These are phyloP conservation scores for Aspergillus sp. DNA, from an alignment of 2,329 filamentous ascomycete species.

Conservation along the genomic window DNA sequence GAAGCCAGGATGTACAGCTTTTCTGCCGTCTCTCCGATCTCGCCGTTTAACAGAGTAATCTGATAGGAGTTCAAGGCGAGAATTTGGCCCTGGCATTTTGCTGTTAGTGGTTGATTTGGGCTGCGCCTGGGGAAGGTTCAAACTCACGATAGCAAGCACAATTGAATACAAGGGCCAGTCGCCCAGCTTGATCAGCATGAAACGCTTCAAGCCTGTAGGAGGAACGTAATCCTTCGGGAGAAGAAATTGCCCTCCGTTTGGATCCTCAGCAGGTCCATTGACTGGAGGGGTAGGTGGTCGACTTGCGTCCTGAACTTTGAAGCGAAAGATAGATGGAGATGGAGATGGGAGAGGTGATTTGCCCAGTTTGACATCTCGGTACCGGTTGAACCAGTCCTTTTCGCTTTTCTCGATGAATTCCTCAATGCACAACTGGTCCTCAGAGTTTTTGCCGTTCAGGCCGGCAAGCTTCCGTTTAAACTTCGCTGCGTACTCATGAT, in stretches of 20 bases:
- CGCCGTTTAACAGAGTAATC: constrained; percentile 66
- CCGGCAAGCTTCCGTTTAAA: constrained; percentile 60
- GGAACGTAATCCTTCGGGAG: constrained; percentile 57
- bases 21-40: constrained; percentile 58
- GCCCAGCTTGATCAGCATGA: constrained; percentile 57
- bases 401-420: constrained; percentile 64
- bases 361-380: constrained; percentile 60
- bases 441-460: constrained; percentile 60
- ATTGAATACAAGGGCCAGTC: constrained; percentile 66
- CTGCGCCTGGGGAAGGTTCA: background rate
- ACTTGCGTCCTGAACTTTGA: constrained; percentile 42
- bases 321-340: constrained; percentile 33
- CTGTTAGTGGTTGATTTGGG: background rate
- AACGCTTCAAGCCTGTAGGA: constrained; percentile 57
- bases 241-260: constrained; percentile 53
- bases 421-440: constrained; percentile 63
- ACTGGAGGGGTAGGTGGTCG: constrained; percentile 31
- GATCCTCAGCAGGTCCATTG: constrained; percentile 30
- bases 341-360: constrained; percentile 42
- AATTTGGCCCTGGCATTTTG: constrained; percentile 54
- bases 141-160: constrained; percentile 49
- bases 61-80: constrained; percentile 67
- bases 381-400: constrained; percentile 65
- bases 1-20: constrained; percentile 62
- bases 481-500: constrained; percentile 59